Evolutionary conservation across 2,329 filamentous ascomycete genomes (phyloP).

Genomic region (Penicillium fuscoglaucum): DNA sequence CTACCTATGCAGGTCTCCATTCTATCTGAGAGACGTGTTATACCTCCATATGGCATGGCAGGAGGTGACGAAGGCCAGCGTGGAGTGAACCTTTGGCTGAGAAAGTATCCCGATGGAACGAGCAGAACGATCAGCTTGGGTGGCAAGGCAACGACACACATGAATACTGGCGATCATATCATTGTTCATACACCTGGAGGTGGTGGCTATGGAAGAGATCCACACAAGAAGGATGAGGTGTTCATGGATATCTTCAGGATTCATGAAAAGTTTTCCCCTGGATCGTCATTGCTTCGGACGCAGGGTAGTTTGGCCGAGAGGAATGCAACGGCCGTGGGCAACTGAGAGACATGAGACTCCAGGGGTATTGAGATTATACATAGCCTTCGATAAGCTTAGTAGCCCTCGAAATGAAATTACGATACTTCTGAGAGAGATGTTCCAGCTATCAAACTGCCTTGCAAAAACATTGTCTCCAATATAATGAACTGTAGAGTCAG

Average conservation of each 20-base stretch:
- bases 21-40: slow-evolving; percentile 69
- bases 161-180: not conserved
- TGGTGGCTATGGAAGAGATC: not conserved
- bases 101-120: not conserved
- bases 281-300: not conserved
- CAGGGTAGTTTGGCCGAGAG: not conserved
- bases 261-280: not conserved
- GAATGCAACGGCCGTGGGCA: not conserved
- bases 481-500: no score
- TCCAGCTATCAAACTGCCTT: no score
- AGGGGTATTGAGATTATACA: not conserved
- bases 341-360: not conserved
- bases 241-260: not conserved
- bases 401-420: not conserved
- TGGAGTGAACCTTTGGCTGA: not conserved
- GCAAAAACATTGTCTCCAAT: no score
- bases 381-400: no score
- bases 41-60: slow-evolving; percentile 72
- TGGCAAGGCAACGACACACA: not conserved
- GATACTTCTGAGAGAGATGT: not conserved
- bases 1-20: slow-evolving; percentile 74
- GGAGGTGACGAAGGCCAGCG: slow-evolving; percentile 68
- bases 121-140: not conserved
- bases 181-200: not conserved
- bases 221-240: not conserved